phyloP scores from a whole-genome alignment of 371 early-diverging fungal species.

The Circinella minor region DNA sequence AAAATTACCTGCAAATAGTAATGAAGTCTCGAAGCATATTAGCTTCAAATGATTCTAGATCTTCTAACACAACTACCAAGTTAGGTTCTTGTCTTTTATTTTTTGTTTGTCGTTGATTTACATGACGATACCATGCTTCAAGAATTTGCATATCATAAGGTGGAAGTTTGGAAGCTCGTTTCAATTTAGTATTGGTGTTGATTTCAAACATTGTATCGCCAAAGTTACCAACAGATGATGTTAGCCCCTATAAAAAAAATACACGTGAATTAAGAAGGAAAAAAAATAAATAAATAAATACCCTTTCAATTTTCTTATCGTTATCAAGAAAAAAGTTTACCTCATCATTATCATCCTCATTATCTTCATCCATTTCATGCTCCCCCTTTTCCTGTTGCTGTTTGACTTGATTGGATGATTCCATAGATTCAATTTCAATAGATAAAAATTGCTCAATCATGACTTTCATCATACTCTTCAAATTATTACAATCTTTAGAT shows the following conservation, averaged over 20 bases:
- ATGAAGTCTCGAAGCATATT: slow-evolving; percentile 76
- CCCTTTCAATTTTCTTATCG: too few species aligned
- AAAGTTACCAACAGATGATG: not conserved
- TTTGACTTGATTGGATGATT: slow-evolving; percentile 33
- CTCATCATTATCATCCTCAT: not conserved
- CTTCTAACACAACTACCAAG: slow-evolving; percentile 81
- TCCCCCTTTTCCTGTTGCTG: slow-evolving; percentile 26
- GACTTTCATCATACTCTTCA: slow-evolving; percentile 57
- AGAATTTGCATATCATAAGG: slow-evolving; percentile 69
- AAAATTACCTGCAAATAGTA: slow-evolving; percentile 67
- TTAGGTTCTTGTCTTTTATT: slow-evolving; percentile 30
- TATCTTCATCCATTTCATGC: not conserved
- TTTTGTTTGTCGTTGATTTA: slow-evolving; percentile 10
- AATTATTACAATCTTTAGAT: slow-evolving; percentile 64
- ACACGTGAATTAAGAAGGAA: not conserved
- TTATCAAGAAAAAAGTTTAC: not conserved
- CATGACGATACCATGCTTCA: slow-evolving; percentile 66
- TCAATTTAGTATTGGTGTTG: slow-evolving; percentile 16
- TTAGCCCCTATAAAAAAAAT: not conserved
- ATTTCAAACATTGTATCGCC: slow-evolving; percentile 3
- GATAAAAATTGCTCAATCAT: slow-evolving; percentile 69
- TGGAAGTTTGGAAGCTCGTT: slow-evolving; percentile 32
- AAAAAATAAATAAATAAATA: not conserved
- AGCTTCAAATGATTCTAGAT: slow-evolving; percentile 86
- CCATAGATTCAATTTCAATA: slow-evolving; percentile 24